Base-by-base conservation (phyloP, 441 rosid species). In the Adansonia grandidieri region DNA sequence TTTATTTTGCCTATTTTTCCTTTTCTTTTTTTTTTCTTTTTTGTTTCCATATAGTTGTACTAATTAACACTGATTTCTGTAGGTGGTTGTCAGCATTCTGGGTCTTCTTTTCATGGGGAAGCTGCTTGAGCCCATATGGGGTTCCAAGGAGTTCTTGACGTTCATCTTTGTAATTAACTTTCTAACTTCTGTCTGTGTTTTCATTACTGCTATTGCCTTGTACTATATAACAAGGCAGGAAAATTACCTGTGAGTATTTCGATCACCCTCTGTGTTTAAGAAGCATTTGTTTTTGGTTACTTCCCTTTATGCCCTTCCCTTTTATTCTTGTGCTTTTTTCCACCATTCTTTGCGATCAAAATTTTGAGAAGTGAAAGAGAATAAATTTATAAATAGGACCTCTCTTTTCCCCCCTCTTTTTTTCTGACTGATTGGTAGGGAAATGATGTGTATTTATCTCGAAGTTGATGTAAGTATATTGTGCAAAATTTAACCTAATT, bases 61-160 rank as follows among this genome's bases (percentile, higher is more conserved):
- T 82, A 56, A 44, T 79, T 72, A 28, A 51, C n/a, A 44, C 50
- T 71, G 67, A 50, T 80, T 71, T 83, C 56, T 58, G 66, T 83
- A 94, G 98, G 88, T 89, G 79, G 87, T 94, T 75, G 82, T 83
- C 82, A 92, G 93, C 85, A 81, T 84, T 22, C 74, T 91, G 64
- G 90, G 96, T 83, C 97, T 96, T 75, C 97, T 94, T 80, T 82
- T 90, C 78, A 86, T 93, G 94, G 98, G 99, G 79, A 94, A 92
- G 89, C 84, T 96, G 79, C 92, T 96, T 64, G 98, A 94, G 80
- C 98, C 97, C 32, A 88, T 96, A 3, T 93, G 98, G 99, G 99
- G 99, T 82, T 86, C 98, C 65, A 92, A 85, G 88, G 98, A 94
- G 86, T 93, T 96, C 84, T 87, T 94, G 85, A 93, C 92, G 91